phyloP scores from a whole-genome alignment of 1,284 basidiomycete genomes.

The Ustilago loliicola region DNA sequence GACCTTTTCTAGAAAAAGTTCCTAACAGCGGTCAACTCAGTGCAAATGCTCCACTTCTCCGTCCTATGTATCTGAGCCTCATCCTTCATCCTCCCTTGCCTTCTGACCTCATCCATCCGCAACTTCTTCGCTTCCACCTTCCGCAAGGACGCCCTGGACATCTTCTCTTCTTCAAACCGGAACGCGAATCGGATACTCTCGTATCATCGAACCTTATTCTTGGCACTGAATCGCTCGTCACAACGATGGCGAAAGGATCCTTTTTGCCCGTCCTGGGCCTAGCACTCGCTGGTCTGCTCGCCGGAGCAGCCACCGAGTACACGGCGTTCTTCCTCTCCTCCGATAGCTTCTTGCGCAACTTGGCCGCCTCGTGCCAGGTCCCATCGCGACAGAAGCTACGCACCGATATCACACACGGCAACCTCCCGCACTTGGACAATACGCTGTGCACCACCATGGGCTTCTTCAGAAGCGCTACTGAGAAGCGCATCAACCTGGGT shows the following conservation, averaged over 20 bases:
- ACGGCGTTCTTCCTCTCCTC: conserved; percentile 23
- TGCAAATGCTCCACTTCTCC: not conserved
- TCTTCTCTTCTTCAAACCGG: too few species aligned
- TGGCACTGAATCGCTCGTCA: not conserved
- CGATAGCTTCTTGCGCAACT: conserved; percentile 27
- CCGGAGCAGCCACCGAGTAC: conserved; percentile 31
- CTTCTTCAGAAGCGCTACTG: conserved; percentile 35
- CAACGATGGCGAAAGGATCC: conserved; percentile 39
- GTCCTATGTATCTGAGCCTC: not conserved
- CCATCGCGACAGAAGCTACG: conserved; percentile 41
- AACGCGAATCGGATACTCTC: not conserved
- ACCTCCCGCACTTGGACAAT: conserved; percentile 42
- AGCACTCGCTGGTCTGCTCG: conserved; percentile 34
- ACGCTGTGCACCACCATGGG: conserved; percentile 46
- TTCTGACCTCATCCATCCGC: not conserved
- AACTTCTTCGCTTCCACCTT: not conserved
- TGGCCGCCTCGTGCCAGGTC: conserved; percentile 23
- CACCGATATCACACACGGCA: conserved; percentile 44
- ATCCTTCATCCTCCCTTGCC: not conserved
- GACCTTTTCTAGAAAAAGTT: conserved; percentile 6
- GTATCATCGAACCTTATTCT: not conserved
- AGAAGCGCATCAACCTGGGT: conserved; percentile 44
- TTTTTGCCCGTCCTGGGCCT: conserved; percentile 34
- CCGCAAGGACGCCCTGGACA: too few species aligned
- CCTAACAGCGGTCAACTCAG: too few species aligned